Evolutionary conservation across 768 basidiomycete genomes (phyloP), one percentile per base, ranked within the genome.

Genomic region (Collybia nuda): DNA sequence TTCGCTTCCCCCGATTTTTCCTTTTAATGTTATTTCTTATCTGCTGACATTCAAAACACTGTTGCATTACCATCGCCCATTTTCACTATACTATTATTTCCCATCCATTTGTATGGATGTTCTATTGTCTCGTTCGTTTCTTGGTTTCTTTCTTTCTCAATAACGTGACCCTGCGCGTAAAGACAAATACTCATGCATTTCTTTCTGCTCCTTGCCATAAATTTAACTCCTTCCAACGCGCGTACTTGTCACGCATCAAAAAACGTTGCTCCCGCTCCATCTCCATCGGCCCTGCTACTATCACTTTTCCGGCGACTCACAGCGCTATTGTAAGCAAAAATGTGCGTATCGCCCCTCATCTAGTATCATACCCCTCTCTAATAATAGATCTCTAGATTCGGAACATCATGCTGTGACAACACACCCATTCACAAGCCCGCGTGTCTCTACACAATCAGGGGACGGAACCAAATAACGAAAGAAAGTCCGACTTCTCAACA

Each of bases 311-410:
- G 37, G 22, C 28, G 42, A 21, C 18, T 38, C 39, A 58, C 64
- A 86, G 85, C 65, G 73, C 84, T 48, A 79, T 86, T 56, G 79
- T 87, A 59, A 85, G 79, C 75, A 83, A 78, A 60, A 86, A 85
- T 54, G 85, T 87, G 70, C 73, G 85, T 84, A 23, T 32, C 32
- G 23, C 52, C 35, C 24, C 42, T 18, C 2, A 24, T 50, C 40
- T 24, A 39, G 47, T 44, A 40, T 47, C 40, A 46, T 49, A 41
- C 32, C 14, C 24, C 28, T 23, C 23, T 50, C 46, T 41, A 44
- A 42, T 19, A 26, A 18, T 44, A 47, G 40, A 23, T 46, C 41
- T 46, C 41, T 29, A 81, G 80, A 80, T 81, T 56, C 77, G 78
- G 47, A 68, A 73, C 49, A 74, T 80, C 46, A 75, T 80, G 78